Evolutionary conservation across 2,329 filamentous ascomycete species (phyloP).

Genomic region (Phialophora tarda): DNA sequence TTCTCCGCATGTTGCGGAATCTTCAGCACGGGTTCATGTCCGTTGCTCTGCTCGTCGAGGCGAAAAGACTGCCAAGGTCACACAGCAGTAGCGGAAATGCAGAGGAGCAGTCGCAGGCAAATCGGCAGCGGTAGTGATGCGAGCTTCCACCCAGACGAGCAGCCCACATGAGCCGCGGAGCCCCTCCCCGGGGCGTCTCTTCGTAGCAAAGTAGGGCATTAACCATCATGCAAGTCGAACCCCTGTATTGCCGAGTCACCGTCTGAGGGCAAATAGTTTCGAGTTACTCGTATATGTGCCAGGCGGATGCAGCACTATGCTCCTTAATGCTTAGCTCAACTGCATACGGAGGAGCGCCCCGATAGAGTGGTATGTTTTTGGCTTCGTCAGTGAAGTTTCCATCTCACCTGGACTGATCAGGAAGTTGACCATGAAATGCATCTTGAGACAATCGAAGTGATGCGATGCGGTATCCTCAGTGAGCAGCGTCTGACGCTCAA

Average conservation of each 20-base stretch:
- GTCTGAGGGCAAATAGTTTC: too few species aligned
- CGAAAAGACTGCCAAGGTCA: conserved; percentile 14
- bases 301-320: not conserved
- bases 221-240: not conserved
- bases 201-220: not conserved
- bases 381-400: too few species aligned
- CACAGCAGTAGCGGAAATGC: conserved; percentile 14
- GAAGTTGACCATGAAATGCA: too few species aligned
- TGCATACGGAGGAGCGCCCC: not conserved
- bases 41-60: not conserved
- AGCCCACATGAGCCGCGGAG: not conserved
- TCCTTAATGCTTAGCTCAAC: not conserved
- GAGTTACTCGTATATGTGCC: too few species aligned
- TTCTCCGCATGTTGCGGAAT: not conserved
- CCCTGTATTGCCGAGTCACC: too few species aligned
- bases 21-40: not conserved
- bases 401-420: too few species aligned
- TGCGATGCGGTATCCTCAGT: too few species aligned
- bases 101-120: not conserved
- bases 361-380: not conserved
- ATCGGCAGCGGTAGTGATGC: conserved; percentile 2
- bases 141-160: conserved; percentile 1
- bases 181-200: not conserved
- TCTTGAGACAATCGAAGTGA: too few species aligned
- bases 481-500: too few species aligned